phyloP scores from a whole-genome alignment of 2,329 filamentous ascomycete genomes.

The Pestalotiopsis sp. region DNA sequence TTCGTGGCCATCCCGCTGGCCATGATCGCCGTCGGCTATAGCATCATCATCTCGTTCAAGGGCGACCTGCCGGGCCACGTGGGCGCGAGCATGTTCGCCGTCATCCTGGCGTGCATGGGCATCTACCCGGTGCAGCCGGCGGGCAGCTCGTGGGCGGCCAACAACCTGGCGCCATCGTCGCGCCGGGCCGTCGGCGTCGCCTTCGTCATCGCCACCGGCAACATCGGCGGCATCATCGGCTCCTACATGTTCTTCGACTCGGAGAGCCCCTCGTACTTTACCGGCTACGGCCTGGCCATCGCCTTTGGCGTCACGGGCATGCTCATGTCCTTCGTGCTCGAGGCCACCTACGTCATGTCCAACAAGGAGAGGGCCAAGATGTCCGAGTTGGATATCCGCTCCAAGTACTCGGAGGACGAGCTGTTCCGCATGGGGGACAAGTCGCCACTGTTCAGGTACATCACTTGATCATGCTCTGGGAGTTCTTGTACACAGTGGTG shows the following conservation, averaged over 20 bases:
- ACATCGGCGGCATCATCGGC: constrained; percentile 43
- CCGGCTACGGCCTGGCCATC: constrained; percentile 36
- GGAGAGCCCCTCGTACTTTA: constrained; percentile 35
- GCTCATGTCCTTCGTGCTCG: constrained; percentile 31
- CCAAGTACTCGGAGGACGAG: constrained; percentile 16
- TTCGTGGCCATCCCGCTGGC: constrained; percentile 66
- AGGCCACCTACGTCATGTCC: constrained; percentile 20
- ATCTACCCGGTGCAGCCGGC: constrained; percentile 69
- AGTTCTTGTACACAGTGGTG: not conserved
- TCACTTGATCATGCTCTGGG: not conserved
- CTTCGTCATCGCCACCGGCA: constrained; percentile 39
- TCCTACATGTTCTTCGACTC: constrained; percentile 39
- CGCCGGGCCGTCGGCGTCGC: constrained; percentile 41
- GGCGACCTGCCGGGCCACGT: constrained; percentile 44
- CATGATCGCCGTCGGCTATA: constrained; percentile 65
- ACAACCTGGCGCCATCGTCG: constrained; percentile 58
- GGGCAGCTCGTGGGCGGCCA: constrained; percentile 69
- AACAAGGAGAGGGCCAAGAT: constrained; percentile 15
- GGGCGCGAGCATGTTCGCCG: constrained; percentile 65
- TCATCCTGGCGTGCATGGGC: constrained; percentile 68
- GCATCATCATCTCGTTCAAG: constrained; percentile 58
- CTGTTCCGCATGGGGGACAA: constrained; percentile 17
- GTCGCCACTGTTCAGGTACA: constrained; percentile 16
- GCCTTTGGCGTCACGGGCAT: constrained; percentile 34
- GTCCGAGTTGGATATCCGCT: constrained; percentile 13